These are phyloP conservation scores for Pyrus bretschneideri DNA, from an alignment of 306 rosid genomes.

Conservation along the genomic window DNA sequence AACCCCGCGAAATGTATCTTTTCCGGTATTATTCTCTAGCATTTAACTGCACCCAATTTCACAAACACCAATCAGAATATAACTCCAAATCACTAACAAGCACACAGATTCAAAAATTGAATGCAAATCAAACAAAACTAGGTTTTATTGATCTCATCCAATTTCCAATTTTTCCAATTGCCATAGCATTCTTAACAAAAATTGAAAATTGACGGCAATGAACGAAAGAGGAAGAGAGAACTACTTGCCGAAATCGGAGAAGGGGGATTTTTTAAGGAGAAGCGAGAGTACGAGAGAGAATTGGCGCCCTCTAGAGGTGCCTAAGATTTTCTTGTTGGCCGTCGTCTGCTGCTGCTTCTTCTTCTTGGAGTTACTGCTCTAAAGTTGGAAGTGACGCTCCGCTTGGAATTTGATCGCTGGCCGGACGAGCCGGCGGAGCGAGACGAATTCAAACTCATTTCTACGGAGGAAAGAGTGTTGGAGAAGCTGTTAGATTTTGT, in stretches of 20 bases:
- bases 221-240: background rate
- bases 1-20: constrained; percentile 58
- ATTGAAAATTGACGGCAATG: background rate
- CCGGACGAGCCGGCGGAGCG: constrained; percentile 47
- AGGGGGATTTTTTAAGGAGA: constrained; percentile 55
- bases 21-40: constrained; percentile 54
- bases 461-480: background rate
- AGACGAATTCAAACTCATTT: constrained; percentile 53
- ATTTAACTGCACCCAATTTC: constrained; percentile 50
- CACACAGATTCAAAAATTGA: background rate
- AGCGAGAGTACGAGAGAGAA: constrained; percentile 50
- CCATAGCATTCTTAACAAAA: background rate
- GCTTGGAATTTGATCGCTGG: constrained; percentile 51
- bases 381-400: constrained; percentile 36
- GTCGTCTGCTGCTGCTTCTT: constrained; percentile 15
- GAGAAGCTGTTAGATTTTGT: background rate
- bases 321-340: constrained; percentile 71
- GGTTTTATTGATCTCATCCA: background rate
- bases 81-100: background rate
- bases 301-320: constrained; percentile 72
- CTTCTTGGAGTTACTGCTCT: constrained; percentile 13
- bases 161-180: background rate
- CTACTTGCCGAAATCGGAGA: constrained; percentile 65
- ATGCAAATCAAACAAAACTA: background rate
- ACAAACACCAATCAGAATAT: background rate